phyloP scores from a whole-genome alignment of 2,329 filamentous ascomycete genomes.

The Pezicula radicicola region DNA sequence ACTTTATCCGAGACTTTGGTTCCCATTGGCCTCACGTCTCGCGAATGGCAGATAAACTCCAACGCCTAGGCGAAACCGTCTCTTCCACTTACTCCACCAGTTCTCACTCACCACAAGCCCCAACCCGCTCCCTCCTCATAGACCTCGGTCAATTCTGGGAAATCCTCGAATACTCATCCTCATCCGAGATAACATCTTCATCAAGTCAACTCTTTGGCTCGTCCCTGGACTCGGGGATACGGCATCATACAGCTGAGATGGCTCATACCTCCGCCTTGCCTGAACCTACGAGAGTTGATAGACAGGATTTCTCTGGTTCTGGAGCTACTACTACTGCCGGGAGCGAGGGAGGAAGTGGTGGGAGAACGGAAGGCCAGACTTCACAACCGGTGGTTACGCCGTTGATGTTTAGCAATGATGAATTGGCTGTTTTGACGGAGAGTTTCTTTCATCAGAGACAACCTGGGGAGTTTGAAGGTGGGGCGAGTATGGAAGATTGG shows the following conservation, averaged over 20 bases:
- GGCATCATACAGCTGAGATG: constrained; percentile 31
- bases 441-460: constrained; percentile 43
- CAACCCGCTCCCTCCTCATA: constrained; percentile 35
- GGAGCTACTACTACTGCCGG: constrained; percentile 18
- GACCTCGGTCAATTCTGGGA: constrained; percentile 46
- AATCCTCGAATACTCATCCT: constrained; percentile 43
- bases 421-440: constrained; percentile 42
- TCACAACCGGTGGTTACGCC: constrained; percentile 2
- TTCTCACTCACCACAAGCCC: constrained; percentile 23
- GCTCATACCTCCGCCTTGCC: constrained; percentile 40
- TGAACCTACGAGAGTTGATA: constrained; percentile 36
- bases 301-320: constrained; percentile 18
- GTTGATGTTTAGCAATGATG: constrained; percentile 32
- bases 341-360: constrained; percentile 11
- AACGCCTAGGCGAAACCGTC: constrained; percentile 39
- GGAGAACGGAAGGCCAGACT: background rate
- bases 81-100: constrained; percentile 36
- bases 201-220: constrained; percentile 37
- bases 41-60: constrained; percentile 39
- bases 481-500: constrained; percentile 18
- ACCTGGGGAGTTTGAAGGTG: background rate
- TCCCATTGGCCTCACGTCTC: constrained; percentile 42
- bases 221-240: constrained; percentile 30
- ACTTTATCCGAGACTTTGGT: constrained; percentile 38
- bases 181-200: constrained; percentile 32